These are phyloP conservation scores for Penicillium silybi DNA, from an alignment of 495 filamentous ascomycete genomes.

Conservation along the genomic window DNA sequence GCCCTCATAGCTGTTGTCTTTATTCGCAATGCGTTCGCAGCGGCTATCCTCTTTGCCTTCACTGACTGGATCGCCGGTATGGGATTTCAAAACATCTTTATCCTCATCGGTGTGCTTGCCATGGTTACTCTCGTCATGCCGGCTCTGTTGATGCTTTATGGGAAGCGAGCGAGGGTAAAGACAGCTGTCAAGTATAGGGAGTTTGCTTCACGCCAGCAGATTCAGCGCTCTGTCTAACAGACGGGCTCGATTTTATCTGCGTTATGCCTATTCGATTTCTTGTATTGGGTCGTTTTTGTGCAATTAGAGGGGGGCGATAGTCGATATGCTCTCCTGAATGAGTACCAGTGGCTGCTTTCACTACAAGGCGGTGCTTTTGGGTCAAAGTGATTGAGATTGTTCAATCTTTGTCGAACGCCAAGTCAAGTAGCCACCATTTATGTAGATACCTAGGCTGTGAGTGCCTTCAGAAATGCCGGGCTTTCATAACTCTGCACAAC, in stretches of 20 bases:
- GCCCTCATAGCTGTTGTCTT: constrained; percentile 17
- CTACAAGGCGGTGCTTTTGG: not conserved
- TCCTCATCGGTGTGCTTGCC: constrained; percentile 11
- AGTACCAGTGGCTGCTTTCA: not conserved
- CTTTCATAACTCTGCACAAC: constrained; percentile 52
- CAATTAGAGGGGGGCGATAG: too few species aligned
- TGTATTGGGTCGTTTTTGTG: too few species aligned
- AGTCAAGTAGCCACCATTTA: not conserved
- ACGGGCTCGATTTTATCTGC: too few species aligned
- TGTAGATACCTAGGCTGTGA: constrained; percentile 18
- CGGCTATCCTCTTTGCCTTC: constrained; percentile 12
- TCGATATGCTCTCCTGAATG: too few species aligned
- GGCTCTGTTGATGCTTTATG: constrained; percentile 9
- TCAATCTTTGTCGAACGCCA: not conserved
- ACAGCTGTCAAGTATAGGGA: constrained; percentile 10
- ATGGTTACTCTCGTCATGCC: constrained; percentile 8
- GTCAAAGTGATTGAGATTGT: not conserved
- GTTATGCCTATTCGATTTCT: too few species aligned
- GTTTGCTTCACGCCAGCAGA: constrained; percentile 5
- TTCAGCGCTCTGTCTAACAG: not conserved
- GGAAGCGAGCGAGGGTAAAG: constrained; percentile 8
- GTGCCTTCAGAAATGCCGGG: constrained; percentile 40
- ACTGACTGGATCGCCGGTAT: constrained; percentile 12
- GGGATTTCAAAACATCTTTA: constrained; percentile 19
- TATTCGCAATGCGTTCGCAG: constrained; percentile 14